phyloP scores from a whole-genome alignment of 2,329 filamentous ascomycete genomes.

The Fusarium solani-melongenae region DNA sequence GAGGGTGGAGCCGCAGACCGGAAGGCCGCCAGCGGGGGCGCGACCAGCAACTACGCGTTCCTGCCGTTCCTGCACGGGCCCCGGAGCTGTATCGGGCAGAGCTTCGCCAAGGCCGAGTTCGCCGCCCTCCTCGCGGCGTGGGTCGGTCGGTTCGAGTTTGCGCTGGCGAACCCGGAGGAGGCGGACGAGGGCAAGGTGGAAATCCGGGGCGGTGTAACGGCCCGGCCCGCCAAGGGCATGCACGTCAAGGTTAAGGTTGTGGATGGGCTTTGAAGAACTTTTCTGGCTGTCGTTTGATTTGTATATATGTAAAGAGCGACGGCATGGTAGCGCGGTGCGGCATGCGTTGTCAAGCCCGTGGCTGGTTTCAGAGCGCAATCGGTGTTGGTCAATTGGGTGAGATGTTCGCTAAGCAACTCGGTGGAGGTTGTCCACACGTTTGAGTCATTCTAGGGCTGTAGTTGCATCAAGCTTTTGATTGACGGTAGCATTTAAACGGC shows the following conservation, averaged over 20 bases:
- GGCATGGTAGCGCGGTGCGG: not conserved
- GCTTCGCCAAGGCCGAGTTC: conserved; percentile 86
- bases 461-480: not conserved
- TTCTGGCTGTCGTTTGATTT: not conserved
- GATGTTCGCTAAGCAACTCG: not conserved
- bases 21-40: conserved; percentile 72
- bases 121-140: conserved; percentile 82
- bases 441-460: not conserved
- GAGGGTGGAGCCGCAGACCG: conserved; percentile 49
- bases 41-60: conserved; percentile 79
- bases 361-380: not conserved
- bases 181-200: conserved; percentile 73
- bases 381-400: not conserved
- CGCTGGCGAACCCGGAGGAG: conserved; percentile 66
- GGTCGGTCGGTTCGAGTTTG: conserved; percentile 79
- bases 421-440: not conserved
- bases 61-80: conserved; percentile 90
- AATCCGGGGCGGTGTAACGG: conserved; percentile 77
- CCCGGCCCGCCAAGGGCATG: conserved; percentile 78
- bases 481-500: not conserved
- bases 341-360: not conserved
- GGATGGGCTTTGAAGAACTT: conserved; percentile 64
- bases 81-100: conserved; percentile 83
- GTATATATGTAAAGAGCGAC: not conserved
- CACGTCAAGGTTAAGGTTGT: conserved; percentile 73